phyloP scores from a whole-genome alignment of 2,329 filamentous ascomycete genomes.

The Colletotrichum chlorophyti region DNA sequence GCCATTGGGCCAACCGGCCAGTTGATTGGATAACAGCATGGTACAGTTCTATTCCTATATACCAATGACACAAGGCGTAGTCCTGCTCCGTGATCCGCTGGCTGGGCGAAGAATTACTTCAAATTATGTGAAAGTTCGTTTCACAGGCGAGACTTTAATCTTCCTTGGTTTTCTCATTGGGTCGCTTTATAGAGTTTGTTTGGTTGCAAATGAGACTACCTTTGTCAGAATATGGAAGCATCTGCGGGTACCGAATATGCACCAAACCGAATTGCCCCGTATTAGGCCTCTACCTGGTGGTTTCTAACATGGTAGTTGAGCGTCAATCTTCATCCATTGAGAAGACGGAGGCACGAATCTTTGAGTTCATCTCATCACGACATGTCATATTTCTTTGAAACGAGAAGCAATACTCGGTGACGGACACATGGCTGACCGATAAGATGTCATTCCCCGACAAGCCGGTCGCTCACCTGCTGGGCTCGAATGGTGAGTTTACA shows the following conservation, averaged over 20 bases:
- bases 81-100: too few relatives aligned
- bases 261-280: conserved; percentile 23
- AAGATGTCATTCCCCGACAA: conserved; percentile 54
- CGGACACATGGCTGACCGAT: conserved; percentile 14
- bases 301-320: neutral
- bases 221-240: neutral
- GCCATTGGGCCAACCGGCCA: conserved; percentile 12
- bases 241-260: conserved; percentile 18
- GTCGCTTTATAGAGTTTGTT: too few relatives aligned
- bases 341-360: neutral
- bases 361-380: neutral
- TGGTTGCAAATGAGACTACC: neutral
- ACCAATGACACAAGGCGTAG: too few relatives aligned
- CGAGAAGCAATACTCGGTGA: neutral
- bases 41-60: too few relatives aligned
- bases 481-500: conserved; percentile 62
- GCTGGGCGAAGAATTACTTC: too few relatives aligned
- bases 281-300: too few relatives aligned
- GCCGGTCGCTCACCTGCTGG: conserved; percentile 62
- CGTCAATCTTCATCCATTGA: neutral
- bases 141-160: too few relatives aligned
- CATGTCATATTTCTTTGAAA: neutral
- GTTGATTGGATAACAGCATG: too few relatives aligned
- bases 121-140: too few relatives aligned
- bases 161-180: too few relatives aligned